Base-by-base conservation (phyloP, 2,329 filamentous ascomycete genomes). In the Thelonectria rubi region DNA sequence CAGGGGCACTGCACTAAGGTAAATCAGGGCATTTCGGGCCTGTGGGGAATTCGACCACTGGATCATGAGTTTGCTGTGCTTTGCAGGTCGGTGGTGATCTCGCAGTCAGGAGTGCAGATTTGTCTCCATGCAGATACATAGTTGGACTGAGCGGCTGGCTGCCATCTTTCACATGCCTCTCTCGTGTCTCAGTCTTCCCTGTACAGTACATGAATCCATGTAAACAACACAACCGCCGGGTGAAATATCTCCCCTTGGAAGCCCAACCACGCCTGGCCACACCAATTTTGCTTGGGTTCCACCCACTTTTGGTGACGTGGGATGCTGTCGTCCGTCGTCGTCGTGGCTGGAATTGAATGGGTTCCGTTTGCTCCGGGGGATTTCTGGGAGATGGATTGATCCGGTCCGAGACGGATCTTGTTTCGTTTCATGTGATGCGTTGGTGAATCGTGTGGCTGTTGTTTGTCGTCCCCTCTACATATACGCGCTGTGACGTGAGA, bases 271-370 rank as follows among this genome's bases (percentile, higher is more conserved):
- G 45, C 24, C 45, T 17, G 45, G 45, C 45, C 45, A 47, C 24
- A 47, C 24, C 45, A 15, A 45, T n/a, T 37, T 37, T 30, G 11
- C 26, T 30, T 32, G 45, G n/a, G 45, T 47, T 47, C 45, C 45
- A 47, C 45, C 24, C 45, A 30, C 45, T 46, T n/a, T 47, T 47
- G 45, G 45, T 47, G 45, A 47, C 45, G 45, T 47, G 45, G 45
- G 45, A 47, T 26, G 20, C 20, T 46, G 21, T 37, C 34, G 7
- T n/a, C n/a, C n/a, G 26, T 10, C 10, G 40, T 17, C 21, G 20
- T 47, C 45, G 45, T 47, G 45, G 45, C 45, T 47, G 45, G 45
- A 26, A 47, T 47, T 21, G 45, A n/a, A 47, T 17, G 45, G 21
- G 45, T n/a, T 26, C 45, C 20, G 14, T 47, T 26, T 46, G 43